Evolutionary conservation across 1,284 basidiomycete genomes (phyloP).

Genomic region (Anthracocystis walkeri): DNA sequence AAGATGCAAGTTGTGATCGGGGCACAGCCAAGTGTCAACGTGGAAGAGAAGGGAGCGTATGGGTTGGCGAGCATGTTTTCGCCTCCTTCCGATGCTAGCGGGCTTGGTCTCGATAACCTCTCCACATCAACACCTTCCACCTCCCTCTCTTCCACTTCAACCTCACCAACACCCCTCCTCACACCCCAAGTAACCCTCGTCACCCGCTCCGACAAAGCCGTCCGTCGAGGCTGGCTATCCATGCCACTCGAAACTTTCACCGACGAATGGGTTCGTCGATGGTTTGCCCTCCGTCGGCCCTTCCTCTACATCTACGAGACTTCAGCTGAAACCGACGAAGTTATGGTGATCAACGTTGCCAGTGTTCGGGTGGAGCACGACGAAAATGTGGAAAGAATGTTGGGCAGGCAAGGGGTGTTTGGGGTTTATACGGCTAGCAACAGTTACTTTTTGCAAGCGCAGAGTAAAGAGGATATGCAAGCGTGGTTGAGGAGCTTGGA

Average conservation of each 20-base stretch:
- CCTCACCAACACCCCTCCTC: slow-evolving; percentile 19
- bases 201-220: slow-evolving; percentile 77
- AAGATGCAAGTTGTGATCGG: slow-evolving; percentile 44
- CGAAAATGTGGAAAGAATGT: slow-evolving; percentile 84
- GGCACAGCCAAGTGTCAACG: slow-evolving; percentile 24
- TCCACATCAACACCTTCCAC: background rate
- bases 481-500: slow-evolving; percentile 50
- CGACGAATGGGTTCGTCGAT: slow-evolving; percentile 83
- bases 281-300: slow-evolving; percentile 86
- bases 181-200: slow-evolving; percentile 52
- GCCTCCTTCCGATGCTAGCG: background rate
- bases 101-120: slow-evolving; percentile 11
- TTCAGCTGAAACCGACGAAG: slow-evolving; percentile 84
- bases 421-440: slow-evolving; percentile 57
- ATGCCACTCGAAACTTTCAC: slow-evolving; percentile 82
- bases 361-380: slow-evolving; percentile 88
- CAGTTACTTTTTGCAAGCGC: slow-evolving; percentile 59
- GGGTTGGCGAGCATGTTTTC: slow-evolving; percentile 12
- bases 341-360: slow-evolving; percentile 81
- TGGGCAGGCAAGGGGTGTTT: slow-evolving; percentile 72
- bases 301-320: slow-evolving; percentile 88
- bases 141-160: slow-evolving; percentile 7
- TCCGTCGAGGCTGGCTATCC: slow-evolving; percentile 84
- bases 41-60: background rate
- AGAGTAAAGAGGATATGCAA: slow-evolving; percentile 32